phyloP scores from a whole-genome alignment of 2,329 filamentous ascomycete genomes.

The Hypoxylon sp. region DNA sequence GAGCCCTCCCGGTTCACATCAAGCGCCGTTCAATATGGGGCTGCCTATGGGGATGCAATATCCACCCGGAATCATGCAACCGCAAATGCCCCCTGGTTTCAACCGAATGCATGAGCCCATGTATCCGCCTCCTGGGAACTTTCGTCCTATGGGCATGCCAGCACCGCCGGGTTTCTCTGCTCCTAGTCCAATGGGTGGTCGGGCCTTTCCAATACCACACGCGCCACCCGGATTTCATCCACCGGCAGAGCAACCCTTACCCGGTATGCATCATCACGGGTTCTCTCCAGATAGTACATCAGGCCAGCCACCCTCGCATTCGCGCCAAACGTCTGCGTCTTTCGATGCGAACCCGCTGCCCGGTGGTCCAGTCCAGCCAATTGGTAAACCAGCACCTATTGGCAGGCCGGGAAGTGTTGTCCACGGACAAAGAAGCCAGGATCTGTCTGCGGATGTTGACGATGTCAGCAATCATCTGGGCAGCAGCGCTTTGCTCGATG shows the following conservation, averaged over 20 bases:
- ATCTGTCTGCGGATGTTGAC: slow-evolving; percentile 71
- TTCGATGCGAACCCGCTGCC: slow-evolving; percentile 66
- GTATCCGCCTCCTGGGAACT: slow-evolving; percentile 59
- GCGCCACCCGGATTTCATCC: slow-evolving; percentile 69
- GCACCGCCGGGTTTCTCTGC: slow-evolving; percentile 65
- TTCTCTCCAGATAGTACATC: slow-evolving; percentile 55
- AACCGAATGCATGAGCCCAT: slow-evolving; percentile 57
- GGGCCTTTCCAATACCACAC: slow-evolving; percentile 60
- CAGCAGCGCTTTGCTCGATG: slow-evolving; percentile 88
- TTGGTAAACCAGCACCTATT: slow-evolving; percentile 87
- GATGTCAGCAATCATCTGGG: slow-evolving; percentile 84
- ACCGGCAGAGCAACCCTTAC: slow-evolving; percentile 56
- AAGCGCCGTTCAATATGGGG: slow-evolving; percentile 58
- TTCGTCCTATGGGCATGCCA: slow-evolving; percentile 63
- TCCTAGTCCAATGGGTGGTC: slow-evolving; percentile 55
- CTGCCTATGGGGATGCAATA: slow-evolving; percentile 70
- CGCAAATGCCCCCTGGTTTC: slow-evolving; percentile 65
- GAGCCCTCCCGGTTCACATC: slow-evolving; percentile 67
- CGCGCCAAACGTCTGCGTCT: slow-evolving; percentile 79
- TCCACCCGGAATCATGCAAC: slow-evolving; percentile 69
- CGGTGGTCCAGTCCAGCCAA: slow-evolving; percentile 74
- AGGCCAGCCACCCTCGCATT: slow-evolving; percentile 68
- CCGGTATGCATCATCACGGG: slow-evolving; percentile 55
- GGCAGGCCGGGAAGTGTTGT: slow-evolving; percentile 84
- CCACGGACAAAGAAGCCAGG: slow-evolving; percentile 61